phyloP scores from a whole-genome alignment of 2,329 filamentous ascomycete species.

The Aspergillus brasiliensis region DNA sequence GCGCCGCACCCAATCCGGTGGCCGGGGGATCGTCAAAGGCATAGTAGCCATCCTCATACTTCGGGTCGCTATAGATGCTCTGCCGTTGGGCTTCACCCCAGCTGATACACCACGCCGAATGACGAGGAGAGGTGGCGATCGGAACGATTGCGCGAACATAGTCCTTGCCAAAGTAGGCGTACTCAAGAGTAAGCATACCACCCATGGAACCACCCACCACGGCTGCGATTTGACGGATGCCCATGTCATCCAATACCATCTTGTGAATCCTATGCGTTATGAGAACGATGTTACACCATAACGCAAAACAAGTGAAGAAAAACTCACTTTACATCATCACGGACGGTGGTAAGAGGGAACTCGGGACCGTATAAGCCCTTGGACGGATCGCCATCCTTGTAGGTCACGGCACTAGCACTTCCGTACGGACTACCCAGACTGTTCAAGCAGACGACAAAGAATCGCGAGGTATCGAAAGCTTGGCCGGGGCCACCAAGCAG shows the following conservation, averaged over 20 bases:
- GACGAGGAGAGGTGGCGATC: slow-evolving; percentile 58
- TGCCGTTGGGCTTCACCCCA: slow-evolving; percentile 62
- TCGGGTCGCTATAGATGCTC: slow-evolving; percentile 92
- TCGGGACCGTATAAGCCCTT: slow-evolving; percentile 88
- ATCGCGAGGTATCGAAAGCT: slow-evolving; percentile 56
- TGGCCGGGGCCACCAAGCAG: slow-evolving; percentile 56
- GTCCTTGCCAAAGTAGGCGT: slow-evolving; percentile 70
- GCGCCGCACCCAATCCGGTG: slow-evolving; percentile 85
- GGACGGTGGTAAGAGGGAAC: slow-evolving; percentile 91
- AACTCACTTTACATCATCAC: slow-evolving; percentile 88
- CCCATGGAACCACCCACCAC: slow-evolving; percentile 62
- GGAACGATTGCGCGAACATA: slow-evolving; percentile 58
- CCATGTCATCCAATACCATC: slow-evolving; percentile 56
- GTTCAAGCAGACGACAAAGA: slow-evolving; percentile 58
- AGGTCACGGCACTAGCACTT: slow-evolving; percentile 64
- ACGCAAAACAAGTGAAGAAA: background rate
- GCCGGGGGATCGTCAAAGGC: slow-evolving; percentile 80
- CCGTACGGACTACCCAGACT: slow-evolving; percentile 59
- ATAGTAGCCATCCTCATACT: slow-evolving; percentile 98
- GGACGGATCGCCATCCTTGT: slow-evolving; percentile 74
- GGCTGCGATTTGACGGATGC: slow-evolving; percentile 56
- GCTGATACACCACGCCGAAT: slow-evolving; percentile 62
- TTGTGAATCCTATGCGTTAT: slow-evolving; percentile 52
- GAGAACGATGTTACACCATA: background rate
- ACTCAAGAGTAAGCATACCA: slow-evolving; percentile 60